Evolutionary conservation across 2,329 filamentous ascomycete species (phyloP).

Genomic region (Colletotrichum acutatum): DNA sequence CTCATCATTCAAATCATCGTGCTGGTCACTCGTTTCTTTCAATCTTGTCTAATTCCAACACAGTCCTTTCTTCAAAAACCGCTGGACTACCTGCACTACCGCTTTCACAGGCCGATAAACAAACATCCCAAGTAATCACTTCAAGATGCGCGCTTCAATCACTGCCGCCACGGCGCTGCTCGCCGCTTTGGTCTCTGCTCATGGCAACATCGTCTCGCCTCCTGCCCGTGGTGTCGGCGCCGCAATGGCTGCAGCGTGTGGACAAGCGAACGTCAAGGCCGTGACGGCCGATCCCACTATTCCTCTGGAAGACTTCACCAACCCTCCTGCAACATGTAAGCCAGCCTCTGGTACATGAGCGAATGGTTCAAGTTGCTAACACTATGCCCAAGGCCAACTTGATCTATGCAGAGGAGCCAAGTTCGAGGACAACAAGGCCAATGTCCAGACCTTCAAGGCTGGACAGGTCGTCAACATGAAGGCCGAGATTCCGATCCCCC

Average conservation of each 20-base stretch:
- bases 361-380: background rate
- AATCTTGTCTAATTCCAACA: background rate
- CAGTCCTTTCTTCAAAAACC: background rate
- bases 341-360: background rate
- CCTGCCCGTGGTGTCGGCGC: constrained; percentile 52
- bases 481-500: constrained; percentile 54
- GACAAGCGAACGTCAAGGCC: constrained; percentile 49
- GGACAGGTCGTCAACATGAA: constrained; percentile 57
- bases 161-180: constrained; percentile 32
- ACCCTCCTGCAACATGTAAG: constrained; percentile 42
- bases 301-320: constrained; percentile 46
- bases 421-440: constrained; percentile 56
- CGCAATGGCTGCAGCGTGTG: constrained; percentile 57
- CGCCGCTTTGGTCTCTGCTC: constrained; percentile 47
- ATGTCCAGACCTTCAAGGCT: constrained; percentile 53
- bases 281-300: constrained; percentile 48
- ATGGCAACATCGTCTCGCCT: constrained; percentile 57
- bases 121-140: background rate
- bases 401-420: constrained; percentile 60
- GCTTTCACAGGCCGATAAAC: background rate
- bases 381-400: constrained; percentile 37
- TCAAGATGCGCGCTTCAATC: constrained; percentile 32
- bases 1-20: constrained; percentile 10
- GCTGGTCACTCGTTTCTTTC: constrained; percentile 35
- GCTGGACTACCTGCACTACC: background rate